A percentile compares a stretch with the other conserved stretches of the same genome.
These are phyloP conservation scores for Neonothopanus nambi DNA, from an alignment of 1,284 basidiomycete species.

Conservation along the genomic window DNA sequence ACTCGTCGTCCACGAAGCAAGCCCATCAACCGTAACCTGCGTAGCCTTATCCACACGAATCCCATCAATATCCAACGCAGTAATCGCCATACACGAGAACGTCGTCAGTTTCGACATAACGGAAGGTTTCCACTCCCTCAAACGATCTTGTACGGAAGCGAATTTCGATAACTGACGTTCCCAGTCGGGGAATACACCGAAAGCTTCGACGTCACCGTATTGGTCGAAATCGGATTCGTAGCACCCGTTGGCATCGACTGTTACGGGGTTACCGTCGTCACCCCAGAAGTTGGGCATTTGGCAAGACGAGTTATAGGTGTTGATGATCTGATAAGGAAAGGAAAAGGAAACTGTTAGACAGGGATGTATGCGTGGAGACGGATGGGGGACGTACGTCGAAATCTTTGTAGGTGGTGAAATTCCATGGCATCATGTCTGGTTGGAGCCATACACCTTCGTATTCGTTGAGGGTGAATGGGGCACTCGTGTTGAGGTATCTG, in stretches of 20 bases:
- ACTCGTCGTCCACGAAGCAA: slow-evolving; percentile 72
- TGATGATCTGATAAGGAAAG: slow-evolving; percentile 46
- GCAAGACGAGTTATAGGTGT: slow-evolving; percentile 74
- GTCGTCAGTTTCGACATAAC: slow-evolving; percentile 59
- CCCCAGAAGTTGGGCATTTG: slow-evolving; percentile 77
- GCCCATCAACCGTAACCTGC: slow-evolving; percentile 82
- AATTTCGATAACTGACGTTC: slow-evolving; percentile 92
- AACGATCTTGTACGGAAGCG: slow-evolving; percentile 91
- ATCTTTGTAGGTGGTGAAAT: slow-evolving; percentile 80
- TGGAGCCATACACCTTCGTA: slow-evolving; percentile 77
- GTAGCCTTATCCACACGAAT: slow-evolving; percentile 95
- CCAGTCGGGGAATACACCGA: slow-evolving; percentile 92
- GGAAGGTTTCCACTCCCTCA: slow-evolving; percentile 72
- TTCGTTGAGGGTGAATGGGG: slow-evolving; percentile 77
- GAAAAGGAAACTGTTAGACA: no score
- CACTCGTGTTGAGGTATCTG: slow-evolving; percentile 77
- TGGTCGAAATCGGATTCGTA: slow-evolving; percentile 86
- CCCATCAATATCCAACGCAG: slow-evolving; percentile 85
- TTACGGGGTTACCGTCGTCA: slow-evolving; percentile 67
- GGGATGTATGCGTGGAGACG: neutral
- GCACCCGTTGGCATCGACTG: slow-evolving; percentile 67
- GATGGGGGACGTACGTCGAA: slow-evolving; percentile 55
- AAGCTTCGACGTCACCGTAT: slow-evolving; percentile 93
- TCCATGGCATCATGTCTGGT: slow-evolving; percentile 80
- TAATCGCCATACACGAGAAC: slow-evolving; percentile 84